Evolutionary conservation across 768 basidiomycete species (phyloP).

Genomic region (Russula brevipes): DNA sequence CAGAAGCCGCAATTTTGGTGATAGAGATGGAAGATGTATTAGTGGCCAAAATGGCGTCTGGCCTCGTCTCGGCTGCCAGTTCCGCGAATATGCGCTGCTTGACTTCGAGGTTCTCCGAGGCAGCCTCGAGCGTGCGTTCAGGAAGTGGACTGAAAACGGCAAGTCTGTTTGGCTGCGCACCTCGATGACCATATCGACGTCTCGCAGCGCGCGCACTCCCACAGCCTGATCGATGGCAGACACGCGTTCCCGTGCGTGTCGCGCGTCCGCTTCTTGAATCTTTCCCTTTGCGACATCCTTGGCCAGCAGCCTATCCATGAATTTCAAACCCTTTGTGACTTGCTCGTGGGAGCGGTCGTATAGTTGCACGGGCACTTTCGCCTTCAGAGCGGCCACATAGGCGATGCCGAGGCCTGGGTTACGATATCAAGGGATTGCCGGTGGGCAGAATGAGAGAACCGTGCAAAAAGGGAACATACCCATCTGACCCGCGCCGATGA

Average conservation of each 20-base stretch:
- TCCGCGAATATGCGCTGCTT: constrained; percentile 74
- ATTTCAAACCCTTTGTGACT: constrained; percentile 61
- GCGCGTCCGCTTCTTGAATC: constrained; percentile 61
- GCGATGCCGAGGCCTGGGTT: constrained; percentile 78
- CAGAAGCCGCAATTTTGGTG: constrained; percentile 85
- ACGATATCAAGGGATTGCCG: neutral
- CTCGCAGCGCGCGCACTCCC: constrained; percentile 56
- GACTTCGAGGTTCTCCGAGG: constrained; percentile 73
- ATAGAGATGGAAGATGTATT: constrained; percentile 96
- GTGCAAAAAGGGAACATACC: constrained; percentile 27
- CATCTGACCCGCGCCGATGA: constrained; percentile 84
- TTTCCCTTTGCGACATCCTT: constrained; percentile 87
- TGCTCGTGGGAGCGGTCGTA: constrained; percentile 75
- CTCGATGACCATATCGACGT: constrained; percentile 90
- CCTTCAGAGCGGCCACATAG: constrained; percentile 77
- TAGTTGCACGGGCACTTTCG: constrained; percentile 80
- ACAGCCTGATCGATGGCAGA: constrained; percentile 46
- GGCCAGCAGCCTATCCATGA: constrained; percentile 78
- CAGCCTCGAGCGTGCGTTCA: constrained; percentile 45
- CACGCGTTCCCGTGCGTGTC: constrained; percentile 66
- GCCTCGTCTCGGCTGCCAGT: constrained; percentile 61
- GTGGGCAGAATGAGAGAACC: neutral
- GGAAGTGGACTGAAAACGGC: neutral
- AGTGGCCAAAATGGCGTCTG: constrained; percentile 76
- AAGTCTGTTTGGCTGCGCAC: constrained; percentile 36